Evolutionary conservation across 2,329 filamentous ascomycete species (phyloP).

Genomic region (Diaporthe helianthi): DNA sequence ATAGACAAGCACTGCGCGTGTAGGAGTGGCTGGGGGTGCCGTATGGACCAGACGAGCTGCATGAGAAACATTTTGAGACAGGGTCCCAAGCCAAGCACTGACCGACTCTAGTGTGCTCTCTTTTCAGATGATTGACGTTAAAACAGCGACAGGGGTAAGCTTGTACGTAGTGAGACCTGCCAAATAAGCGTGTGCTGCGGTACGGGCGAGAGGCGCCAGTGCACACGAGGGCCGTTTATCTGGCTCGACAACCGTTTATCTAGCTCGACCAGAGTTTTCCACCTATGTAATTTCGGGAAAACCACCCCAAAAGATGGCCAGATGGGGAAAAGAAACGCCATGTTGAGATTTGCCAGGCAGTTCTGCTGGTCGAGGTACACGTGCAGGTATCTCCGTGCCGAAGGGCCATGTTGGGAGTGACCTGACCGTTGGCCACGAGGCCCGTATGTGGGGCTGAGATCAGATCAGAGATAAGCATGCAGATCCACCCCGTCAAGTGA

Average conservation of each 20-base stretch:
- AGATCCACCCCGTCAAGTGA: no score
- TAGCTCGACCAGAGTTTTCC: slow-evolving; percentile 4
- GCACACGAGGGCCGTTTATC: neutral
- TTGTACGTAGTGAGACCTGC: slow-evolving; percentile 27
- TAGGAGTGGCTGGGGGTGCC: slow-evolving; percentile 24
- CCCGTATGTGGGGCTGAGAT: slow-evolving; percentile 13
- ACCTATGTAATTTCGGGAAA: neutral
- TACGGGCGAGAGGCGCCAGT: neutral
- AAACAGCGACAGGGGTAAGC: slow-evolving; percentile 5
- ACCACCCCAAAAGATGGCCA: neutral
- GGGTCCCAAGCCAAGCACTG: slow-evolving; percentile 27
- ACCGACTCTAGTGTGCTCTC: neutral
- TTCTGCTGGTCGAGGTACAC: neutral
- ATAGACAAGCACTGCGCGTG: neutral
- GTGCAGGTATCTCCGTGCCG: neutral
- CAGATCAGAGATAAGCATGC: neutral
- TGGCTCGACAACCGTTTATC: no score
- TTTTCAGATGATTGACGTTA: slow-evolving; percentile 26
- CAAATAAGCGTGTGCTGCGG: slow-evolving; percentile 12
- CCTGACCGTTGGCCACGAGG: neutral
- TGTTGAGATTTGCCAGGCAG: neutral
- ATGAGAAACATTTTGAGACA: slow-evolving; percentile 26
- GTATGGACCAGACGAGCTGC: slow-evolving; percentile 6
- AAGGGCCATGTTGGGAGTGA: neutral
- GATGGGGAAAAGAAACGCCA: neutral